A percentile compares a stretch with the other conserved stretches of the same genome.
These are phyloP conservation scores for Cyclostephanos invisitatus DNA, from an alignment of 108 stramenopile species.

Conservation along the genomic window DNA sequence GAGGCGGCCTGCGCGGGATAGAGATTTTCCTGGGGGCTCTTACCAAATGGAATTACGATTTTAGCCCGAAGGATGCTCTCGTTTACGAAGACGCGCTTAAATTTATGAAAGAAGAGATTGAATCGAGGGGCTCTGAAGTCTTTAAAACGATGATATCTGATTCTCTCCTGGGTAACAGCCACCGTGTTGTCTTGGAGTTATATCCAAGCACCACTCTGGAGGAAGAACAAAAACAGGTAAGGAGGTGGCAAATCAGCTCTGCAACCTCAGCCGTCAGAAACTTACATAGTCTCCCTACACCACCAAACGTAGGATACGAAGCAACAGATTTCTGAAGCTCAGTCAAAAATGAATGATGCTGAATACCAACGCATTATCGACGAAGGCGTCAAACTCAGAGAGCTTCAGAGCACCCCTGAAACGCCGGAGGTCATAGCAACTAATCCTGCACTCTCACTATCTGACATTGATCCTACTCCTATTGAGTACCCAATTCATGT, in stretches of 20 bases:
- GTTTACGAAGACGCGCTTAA: slow-evolving; percentile 71
- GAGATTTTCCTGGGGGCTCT: slow-evolving; percentile 79
- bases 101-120: slow-evolving; percentile 73
- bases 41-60: slow-evolving; percentile 87
- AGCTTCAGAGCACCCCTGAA: slow-evolving; percentile 75
- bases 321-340: slow-evolving; percentile 40
- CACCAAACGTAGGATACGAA: slow-evolving; percentile 30
- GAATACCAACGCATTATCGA: slow-evolving; percentile 59
- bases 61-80: slow-evolving; percentile 62
- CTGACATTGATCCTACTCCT: slow-evolving; percentile 46
- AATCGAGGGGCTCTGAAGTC: slow-evolving; percentile 54
- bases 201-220: slow-evolving; percentile 68
- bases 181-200: slow-evolving; percentile 71
- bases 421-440: slow-evolving; percentile 72
- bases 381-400: slow-evolving; percentile 62
- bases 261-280: background rate
- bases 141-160: slow-evolving; percentile 69
- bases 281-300: background rate
- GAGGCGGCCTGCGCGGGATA: slow-evolving; percentile 75
- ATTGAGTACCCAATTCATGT: slow-evolving; percentile 69
- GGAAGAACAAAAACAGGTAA: slow-evolving; percentile 40
- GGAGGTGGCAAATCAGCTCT: background rate
- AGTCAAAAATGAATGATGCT: slow-evolving; percentile 44
- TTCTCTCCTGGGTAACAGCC: slow-evolving; percentile 76
- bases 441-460: slow-evolving; percentile 69